Base-by-base conservation (phyloP, 2,329 filamentous ascomycete species). In the Phyllosticta capitalensis region DNA sequence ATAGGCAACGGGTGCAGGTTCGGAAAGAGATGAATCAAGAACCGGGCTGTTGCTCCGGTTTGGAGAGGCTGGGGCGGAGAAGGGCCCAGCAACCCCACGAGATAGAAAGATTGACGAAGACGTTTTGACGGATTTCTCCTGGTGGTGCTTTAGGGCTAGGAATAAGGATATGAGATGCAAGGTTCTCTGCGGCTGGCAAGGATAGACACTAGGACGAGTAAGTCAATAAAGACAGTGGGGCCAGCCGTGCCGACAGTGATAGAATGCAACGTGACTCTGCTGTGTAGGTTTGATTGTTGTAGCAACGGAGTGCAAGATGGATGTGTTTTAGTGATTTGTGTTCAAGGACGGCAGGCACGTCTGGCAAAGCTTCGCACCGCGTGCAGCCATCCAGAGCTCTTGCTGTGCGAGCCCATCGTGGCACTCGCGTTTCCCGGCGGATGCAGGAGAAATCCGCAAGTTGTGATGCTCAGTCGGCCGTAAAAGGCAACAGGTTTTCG, bases 91-190 rank as follows among this genome's bases (percentile, higher is more conserved):
- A 61, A 78, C 74, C 57, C 72, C 75, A 58, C 75, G 66, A 22
- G 76, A 79, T 55, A 79, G 70, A 58, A 77, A 68, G 38, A 79
- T 78, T 61, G 78, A 73, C 53, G 75, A 78, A 73, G 77, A 76
- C 76, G 75, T 78, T 26, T 64, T 76, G 56, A 56, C 52, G 10
- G 52, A 19, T 20, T 14, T 28, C 10, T n/a, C 56, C 51, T 30
- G 30, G 21, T 20, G 33, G 14, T 20, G 30, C 30, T 38, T 2
- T 19, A n/a, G n/a, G 10, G 51, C 17, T 28, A 19, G 33, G 56
- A 49, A 58, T 22, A 33, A 19, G 22, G 17, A 28, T 53, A n/a
- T n/a, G 55, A 57, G 26, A 26, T 12, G n/a, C n/a, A 26, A 50
- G 17, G 54, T 51, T 51, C 17, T 14, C 30, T 38, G 10, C 30